Percentiles rank a stretch among this genome's conserved stretches.
Evolutionary conservation across 139 green algal genomes (phyloP).

Genomic region (Chlamydomonas schloesseri): DNA sequence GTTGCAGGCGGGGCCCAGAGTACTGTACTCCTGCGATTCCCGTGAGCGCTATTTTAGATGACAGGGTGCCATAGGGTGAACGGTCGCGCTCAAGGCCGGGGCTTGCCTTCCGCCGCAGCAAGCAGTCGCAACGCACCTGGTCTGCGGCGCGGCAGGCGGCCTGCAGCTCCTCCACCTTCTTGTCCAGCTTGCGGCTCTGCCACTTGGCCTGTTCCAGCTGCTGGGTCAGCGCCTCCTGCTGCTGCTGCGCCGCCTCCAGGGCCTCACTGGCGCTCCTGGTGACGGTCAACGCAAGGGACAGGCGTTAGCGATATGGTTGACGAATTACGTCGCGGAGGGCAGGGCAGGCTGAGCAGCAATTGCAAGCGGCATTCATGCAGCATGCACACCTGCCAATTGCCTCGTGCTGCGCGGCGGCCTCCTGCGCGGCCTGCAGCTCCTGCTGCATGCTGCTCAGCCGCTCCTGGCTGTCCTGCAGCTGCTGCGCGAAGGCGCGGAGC

Average conservation of each 20-base stretch:
- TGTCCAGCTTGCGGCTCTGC: conserved; percentile 65
- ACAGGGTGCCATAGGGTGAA: too few species aligned
- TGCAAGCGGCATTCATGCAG: conserved; percentile 5
- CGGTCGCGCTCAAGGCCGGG: too few species aligned
- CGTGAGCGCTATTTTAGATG: too few species aligned
- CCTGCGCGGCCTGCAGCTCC: conserved; percentile 40
- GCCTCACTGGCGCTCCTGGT: conserved; percentile 35
- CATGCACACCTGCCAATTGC: conserved; percentile 41
- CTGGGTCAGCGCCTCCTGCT: conserved; percentile 49
- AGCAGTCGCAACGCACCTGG: conserved; percentile 40
- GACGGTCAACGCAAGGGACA: too few species aligned
- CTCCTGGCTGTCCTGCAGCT: conserved; percentile 19
- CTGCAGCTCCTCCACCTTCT: conserved; percentile 53
- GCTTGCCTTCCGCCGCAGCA: too few species aligned
- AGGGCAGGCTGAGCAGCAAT: neutral
- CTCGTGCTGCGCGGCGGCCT: conserved; percentile 15
- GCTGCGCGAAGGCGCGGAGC: neutral
- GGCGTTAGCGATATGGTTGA: too few species aligned
- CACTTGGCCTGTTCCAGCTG: conserved; percentile 65
- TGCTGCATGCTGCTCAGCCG: conserved; percentile 23
- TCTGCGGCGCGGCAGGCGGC: conserved; percentile 19
- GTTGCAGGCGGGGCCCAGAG: too few species aligned
- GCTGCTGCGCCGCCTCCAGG: conserved; percentile 23
- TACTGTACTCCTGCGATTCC: too few species aligned
- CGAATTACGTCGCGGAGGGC: too few species aligned